Base-by-base conservation (phyloP, 2,329 filamentous ascomycete species). In the Lizonia empirigonia region DNA sequence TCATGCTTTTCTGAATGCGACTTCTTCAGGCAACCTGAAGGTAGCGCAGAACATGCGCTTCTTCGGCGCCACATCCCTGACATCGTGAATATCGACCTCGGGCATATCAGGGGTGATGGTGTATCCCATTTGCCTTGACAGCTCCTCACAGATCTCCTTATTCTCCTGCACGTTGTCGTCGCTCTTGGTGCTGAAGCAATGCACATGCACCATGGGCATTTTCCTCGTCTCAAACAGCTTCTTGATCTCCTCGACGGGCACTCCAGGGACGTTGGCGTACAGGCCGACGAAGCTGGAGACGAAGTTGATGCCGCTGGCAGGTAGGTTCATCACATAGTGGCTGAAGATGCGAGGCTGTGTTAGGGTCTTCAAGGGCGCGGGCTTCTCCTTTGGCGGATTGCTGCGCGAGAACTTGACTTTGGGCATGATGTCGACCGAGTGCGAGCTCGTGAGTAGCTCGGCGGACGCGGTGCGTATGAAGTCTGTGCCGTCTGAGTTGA, bases 301-400 rank as follows among this genome's bases (percentile, higher is more conserved):
- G 70, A 99, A 99, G 51, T 89, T 86, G 53, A 94, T 87, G 1
- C 94, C 93, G 1, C 86, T 89, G 1, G 92, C 94, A 0, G 94
- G 94, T 13, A 99, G 86, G 75, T 99, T 99, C 90, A 99, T 97
- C 60, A 97, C 89, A 72, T 92, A 99, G 77, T 97, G 94, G n/a
- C 86, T 82, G 70, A 97, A 90, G 29, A 87, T 86, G 2, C 81
- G 81, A 2, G 93, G 93, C 36, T 91, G 79, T 9, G 62, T 46
- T 15, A 79, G 51, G 0, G 67, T 75, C 51, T 74, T 71, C 26
- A 76, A 44, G 36, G 75, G 65, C 20, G 63, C 55, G 10, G 70
- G 69, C 4, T 62, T 55, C 22, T 50, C 33, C 5, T 53, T 46
- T 1, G 62, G 53, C 3, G 65, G 60, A 7, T 58, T 62, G 20